Evolutionary conservation across 495 filamentous ascomycete genomes (phyloP).

Genomic region (Aspergillus egyptiacus): DNA sequence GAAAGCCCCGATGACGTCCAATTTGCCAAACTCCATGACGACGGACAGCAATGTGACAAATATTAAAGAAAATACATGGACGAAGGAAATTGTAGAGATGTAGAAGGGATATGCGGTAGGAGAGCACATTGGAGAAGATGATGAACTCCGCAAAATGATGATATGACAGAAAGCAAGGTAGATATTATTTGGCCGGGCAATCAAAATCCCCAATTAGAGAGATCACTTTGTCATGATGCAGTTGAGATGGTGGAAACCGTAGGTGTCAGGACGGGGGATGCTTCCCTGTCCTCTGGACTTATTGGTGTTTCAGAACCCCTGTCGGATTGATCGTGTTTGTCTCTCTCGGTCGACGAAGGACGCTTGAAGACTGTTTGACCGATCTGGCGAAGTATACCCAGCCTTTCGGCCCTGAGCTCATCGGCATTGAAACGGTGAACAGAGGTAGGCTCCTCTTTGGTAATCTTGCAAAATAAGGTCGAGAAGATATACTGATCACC

Average conservation of each 20-base stretch:
- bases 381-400: conserved; percentile 45
- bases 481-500: conserved; percentile 92
- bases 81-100: conserved; percentile 1
- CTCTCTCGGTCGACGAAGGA: conserved; percentile 42
- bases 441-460: conserved; percentile 53
- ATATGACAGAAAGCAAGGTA: not conserved
- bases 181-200: too few relatives aligned
- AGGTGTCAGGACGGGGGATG: conserved; percentile 36
- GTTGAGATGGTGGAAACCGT: conserved; percentile 37
- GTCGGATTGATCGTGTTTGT: conserved; percentile 27
- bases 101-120: not conserved
- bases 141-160: not conserved
- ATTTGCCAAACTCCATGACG: conserved; percentile 13
- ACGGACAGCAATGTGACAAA: conserved; percentile 1
- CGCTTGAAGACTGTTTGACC: conserved; percentile 48
- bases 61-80: not conserved
- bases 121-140: not conserved
- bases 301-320: conserved; percentile 28
- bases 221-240: conserved; percentile 24
- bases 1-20: conserved; percentile 9
- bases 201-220: not conserved
- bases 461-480: conserved; percentile 85
- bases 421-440: conserved; percentile 42
- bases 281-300: conserved; percentile 32
- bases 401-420: conserved; percentile 45